Conservation (phyloP, 176 grass and related monocot genomes). For the Tillandsia leiboldiana region DNA sequence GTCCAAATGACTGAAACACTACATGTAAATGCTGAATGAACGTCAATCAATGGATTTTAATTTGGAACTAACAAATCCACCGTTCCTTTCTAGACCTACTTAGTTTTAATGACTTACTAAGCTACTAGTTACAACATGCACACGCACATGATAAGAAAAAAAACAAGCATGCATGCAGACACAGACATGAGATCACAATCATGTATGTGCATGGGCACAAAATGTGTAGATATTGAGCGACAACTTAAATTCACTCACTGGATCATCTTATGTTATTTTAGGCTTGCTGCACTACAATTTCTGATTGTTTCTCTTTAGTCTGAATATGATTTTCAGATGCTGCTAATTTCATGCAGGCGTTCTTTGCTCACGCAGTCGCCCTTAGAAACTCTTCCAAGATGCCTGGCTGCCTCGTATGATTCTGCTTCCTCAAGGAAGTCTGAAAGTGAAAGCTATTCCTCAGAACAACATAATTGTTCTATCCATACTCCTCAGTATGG, state of each 20-base stretch:
- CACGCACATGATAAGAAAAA: no score
- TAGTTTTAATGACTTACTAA: no score
- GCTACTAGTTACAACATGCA: no score
- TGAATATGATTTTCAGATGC: slow-evolving; percentile 6
- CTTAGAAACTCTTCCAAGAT: slow-evolving; percentile 40
- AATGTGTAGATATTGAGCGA: not conserved
- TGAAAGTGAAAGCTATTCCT: slow-evolving; percentile 43
- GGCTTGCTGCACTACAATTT: not conserved
- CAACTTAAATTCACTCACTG: no score
- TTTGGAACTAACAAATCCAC: no score
- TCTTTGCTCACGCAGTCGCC: slow-evolving; percentile 79
- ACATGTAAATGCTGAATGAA: no score
- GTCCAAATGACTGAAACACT: no score
- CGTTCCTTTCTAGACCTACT: no score
- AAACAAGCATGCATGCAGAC: no score
- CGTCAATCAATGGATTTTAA: no score
- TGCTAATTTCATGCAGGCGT: slow-evolving; percentile 37
- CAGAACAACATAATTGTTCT: slow-evolving; percentile 22
- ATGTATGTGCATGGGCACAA: not conserved
- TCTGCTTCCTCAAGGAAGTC: slow-evolving; percentile 34
- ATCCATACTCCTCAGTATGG: slow-evolving; percentile 32
- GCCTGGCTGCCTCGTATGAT: slow-evolving; percentile 30
- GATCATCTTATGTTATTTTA: not conserved
- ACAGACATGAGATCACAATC: not conserved
- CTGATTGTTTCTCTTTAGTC: not conserved